Base-by-base conservation (phyloP, 345 rosid species). In the Lagerstroemia speciosa region DNA sequence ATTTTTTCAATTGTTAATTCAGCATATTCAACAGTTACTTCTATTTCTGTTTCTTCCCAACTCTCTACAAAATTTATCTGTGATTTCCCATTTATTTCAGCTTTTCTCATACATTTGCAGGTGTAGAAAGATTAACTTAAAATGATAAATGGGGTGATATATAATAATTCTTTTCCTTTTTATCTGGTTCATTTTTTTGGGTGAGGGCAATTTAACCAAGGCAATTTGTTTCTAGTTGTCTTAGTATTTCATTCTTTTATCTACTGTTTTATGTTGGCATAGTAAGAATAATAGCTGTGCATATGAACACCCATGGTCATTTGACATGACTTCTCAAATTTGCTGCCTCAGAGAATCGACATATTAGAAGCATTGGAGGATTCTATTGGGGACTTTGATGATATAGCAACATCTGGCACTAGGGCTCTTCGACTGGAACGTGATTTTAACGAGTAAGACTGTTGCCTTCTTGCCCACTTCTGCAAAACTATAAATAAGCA, bases 401-500 rank as follows among this genome's bases (percentile, higher is more conserved):
- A 69, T 70, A 16, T 77, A 32, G 79, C 77, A 78, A 74, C 72
- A 29, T 67, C 76, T 30, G 69, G 77, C 33, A 78, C 70, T 74
- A 77, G 55, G 64, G 61, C 83, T 66, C 78, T 86, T 70, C 85
- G 77, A 62, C 69, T 83, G 66, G 88, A 93, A 71, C 94, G 88
- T 68, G 98, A 93, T 77, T 93, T 91, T 77, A 87, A 87, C 10
- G 97, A 89, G 98, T 93, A 86, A 83, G 87, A 75, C 66, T 31
- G 19, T 60, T 61, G 16, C 38, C 6, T 62, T 19, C 43, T 38
- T 15, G 27, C 31, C 52, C 30, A 29, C 58, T 62, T 70, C 26
- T 0, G 24, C 26, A 45, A 36, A 29, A 26, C 19, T 24, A 40
- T 65, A n/a, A 53, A 53, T 24, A 52, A 57, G 27, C 20, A 29